phyloP scores from a whole-genome alignment of 441 rosid genomes.

The Pelargonium citronellum region DNA sequence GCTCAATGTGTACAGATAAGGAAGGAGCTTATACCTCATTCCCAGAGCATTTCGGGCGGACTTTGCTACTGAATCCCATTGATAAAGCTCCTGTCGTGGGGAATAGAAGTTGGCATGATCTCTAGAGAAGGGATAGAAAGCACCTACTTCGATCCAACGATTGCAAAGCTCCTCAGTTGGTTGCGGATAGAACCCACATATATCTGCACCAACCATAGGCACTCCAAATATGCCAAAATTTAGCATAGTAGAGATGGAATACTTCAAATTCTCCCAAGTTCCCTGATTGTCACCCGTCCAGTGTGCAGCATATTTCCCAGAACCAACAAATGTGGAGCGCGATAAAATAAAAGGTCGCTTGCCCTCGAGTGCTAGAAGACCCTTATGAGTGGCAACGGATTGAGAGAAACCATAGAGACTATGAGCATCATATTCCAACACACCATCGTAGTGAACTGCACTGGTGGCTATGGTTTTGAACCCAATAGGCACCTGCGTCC shows the following conservation, averaged over 20 bases:
- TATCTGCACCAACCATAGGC: constrained; percentile 95
- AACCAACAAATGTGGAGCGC: constrained; percentile 83
- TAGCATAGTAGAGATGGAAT: constrained; percentile 78
- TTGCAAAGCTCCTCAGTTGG: constrained; percentile 95
- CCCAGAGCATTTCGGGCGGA: constrained; percentile 93
- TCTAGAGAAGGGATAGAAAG: constrained; percentile 91
- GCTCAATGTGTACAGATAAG: constrained; percentile 75
- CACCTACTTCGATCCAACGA: constrained; percentile 95
- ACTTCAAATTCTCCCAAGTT: constrained; percentile 80
- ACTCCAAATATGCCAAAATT: constrained; percentile 91
- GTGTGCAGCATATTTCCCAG: constrained; percentile 85
- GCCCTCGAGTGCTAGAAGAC: constrained; percentile 59
- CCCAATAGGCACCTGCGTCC: constrained; percentile 58
- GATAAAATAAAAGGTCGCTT: constrained; percentile 87
- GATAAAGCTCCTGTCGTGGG: constrained; percentile 95
- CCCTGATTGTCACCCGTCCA: constrained; percentile 98
- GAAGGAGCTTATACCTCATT: constrained; percentile 81
- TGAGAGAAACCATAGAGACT: constrained; percentile 90
- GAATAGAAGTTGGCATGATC: constrained; percentile 92
- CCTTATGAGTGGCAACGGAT: constrained; percentile 82
- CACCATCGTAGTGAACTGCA: constrained; percentile 84
- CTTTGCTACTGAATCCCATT: constrained; percentile 71
- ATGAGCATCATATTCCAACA: constrained; percentile 84
- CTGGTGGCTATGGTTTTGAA: constrained; percentile 91
- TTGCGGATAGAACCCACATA: constrained; percentile 86